These are phyloP conservation scores for Rhexocercosporidium sp. DNA, from an alignment of 2,329 filamentous ascomycete species.

Conservation along the genomic window DNA sequence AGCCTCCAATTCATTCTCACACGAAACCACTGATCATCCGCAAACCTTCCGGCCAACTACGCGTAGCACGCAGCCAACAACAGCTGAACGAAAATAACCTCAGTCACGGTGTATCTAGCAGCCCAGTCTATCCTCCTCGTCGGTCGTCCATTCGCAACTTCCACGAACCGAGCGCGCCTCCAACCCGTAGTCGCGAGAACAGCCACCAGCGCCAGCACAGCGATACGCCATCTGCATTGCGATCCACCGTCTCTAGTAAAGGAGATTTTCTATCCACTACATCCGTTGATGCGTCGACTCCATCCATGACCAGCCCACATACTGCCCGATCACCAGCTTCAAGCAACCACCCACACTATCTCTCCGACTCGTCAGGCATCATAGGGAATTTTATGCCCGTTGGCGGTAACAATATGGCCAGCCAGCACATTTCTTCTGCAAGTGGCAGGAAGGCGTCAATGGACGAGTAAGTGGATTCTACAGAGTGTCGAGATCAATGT, in stretches of 20 bases:
- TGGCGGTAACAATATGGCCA: slow-evolving; percentile 16
- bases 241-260: slow-evolving; percentile 14
- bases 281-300: not conserved
- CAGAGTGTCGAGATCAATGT: not conserved
- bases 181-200: not conserved
- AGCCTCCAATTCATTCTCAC: not conserved
- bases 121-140: slow-evolving; percentile 21
- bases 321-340: slow-evolving; percentile 22
- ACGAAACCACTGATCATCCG: slow-evolving; percentile 30
- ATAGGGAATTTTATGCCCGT: slow-evolving; percentile 38
- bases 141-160: slow-evolving; percentile 20
- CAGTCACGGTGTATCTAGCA: slow-evolving; percentile 12
- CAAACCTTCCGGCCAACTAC: slow-evolving; percentile 29
- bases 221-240: slow-evolving; percentile 16
- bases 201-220: slow-evolving; percentile 14
- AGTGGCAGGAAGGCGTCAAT: not conserved
- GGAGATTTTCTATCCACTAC: slow-evolving; percentile 12
- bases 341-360: slow-evolving; percentile 15
- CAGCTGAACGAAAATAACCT: slow-evolving; percentile 13
- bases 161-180: not conserved
- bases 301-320: not conserved
- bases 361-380: slow-evolving; percentile 29
- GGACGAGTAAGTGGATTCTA: slow-evolving; percentile 15
- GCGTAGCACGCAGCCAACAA: slow-evolving; percentile 14
- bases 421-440: not conserved